Evolutionary conservation across 495 filamentous ascomycete species (phyloP).

Genomic region (Daldinia caldariorum): DNA sequence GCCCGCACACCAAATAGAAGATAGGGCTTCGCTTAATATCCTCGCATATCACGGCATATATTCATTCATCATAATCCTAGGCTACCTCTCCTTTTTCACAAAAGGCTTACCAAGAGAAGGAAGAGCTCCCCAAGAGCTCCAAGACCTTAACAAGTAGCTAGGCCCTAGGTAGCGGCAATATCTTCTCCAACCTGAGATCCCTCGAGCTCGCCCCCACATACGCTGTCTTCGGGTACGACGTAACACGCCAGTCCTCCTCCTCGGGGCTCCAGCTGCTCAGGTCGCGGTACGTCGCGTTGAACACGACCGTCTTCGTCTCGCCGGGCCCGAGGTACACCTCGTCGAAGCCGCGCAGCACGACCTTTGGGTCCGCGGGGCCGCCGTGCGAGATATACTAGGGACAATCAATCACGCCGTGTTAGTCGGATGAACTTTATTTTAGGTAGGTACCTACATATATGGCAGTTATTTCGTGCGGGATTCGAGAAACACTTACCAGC

Average conservation of each 20-base stretch:
- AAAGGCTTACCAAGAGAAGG: neutral
- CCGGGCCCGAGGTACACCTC: slow-evolving; percentile 72
- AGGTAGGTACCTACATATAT: no score
- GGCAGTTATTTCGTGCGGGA: neutral
- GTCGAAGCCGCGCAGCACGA: slow-evolving; percentile 80
- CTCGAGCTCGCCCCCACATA: slow-evolving; percentile 55
- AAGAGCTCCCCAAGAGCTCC: neutral
- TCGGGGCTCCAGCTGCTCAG: slow-evolving; percentile 79
- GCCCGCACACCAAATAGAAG: neutral
- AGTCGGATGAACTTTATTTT: slow-evolving; percentile 47
- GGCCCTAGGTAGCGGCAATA: slow-evolving; percentile 18
- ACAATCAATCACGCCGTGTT: slow-evolving; percentile 63
- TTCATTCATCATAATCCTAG: no score
- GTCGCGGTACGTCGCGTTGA: slow-evolving; percentile 81
- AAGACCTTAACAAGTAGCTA: neutral
- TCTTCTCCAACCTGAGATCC: slow-evolving; percentile 41
- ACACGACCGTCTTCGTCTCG: slow-evolving; percentile 66
- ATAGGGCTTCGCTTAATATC: neutral
- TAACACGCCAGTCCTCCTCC: slow-evolving; percentile 78
- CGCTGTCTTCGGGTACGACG: slow-evolving; percentile 49
- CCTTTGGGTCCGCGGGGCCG: slow-evolving; percentile 70
- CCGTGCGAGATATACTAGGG: slow-evolving; percentile 68
- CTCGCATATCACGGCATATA: neutral
- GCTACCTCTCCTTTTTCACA: neutral
- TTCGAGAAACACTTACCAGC: slow-evolving; percentile 57